A percentile compares a stretch with the other conserved stretches of the same genome.
Evolutionary conservation across 495 filamentous ascomycete species (phyloP).

Genomic region (Hamigera avellanea): DNA sequence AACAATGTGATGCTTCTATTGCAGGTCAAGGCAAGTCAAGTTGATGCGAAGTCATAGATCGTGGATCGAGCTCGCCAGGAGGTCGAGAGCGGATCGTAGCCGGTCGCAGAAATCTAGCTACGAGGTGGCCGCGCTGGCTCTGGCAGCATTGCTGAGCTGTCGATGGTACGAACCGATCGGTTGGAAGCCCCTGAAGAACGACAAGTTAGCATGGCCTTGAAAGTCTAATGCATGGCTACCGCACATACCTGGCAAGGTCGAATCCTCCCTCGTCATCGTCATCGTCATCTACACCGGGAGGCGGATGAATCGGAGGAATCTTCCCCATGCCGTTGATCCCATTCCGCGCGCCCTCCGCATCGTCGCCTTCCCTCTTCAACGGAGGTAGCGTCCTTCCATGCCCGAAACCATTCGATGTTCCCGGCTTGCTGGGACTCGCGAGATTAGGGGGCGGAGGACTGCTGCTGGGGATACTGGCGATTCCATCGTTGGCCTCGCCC

Average conservation of each 20-base stretch:
- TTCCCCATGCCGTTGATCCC: not conserved
- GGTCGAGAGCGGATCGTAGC: too few relatives aligned
- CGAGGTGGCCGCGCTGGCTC: conserved; percentile 19
- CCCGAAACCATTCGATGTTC: conserved; percentile 23
- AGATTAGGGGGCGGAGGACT: conserved; percentile 45
- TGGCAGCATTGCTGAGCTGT: conserved; percentile 34
- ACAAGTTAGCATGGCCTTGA: conserved; percentile 1
- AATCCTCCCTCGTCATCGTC: conserved; percentile 49
- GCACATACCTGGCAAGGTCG: conserved; percentile 53
- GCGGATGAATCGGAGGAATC: not conserved
- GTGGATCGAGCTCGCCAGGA: too few relatives aligned
- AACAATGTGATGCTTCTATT: too few relatives aligned
- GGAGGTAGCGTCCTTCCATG: conserved; percentile 25
- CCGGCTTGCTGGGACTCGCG: conserved; percentile 35
- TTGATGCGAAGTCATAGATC: too few relatives aligned
- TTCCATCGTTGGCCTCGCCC: conserved; percentile 31
- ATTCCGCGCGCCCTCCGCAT: conserved; percentile 1
- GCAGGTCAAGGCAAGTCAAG: too few relatives aligned
- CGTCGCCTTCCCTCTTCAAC: conserved; percentile 16
- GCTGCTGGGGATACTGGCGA: conserved; percentile 52
- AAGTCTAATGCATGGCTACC: not conserved
- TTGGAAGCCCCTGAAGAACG: conserved; percentile 49
- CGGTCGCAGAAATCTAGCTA: too few relatives aligned
- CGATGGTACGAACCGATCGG: conserved; percentile 58
- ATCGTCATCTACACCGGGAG: conserved; percentile 16